phyloP scores from a whole-genome alignment of 495 filamentous ascomycete species.

The Hypoxylon cercidicola region DNA sequence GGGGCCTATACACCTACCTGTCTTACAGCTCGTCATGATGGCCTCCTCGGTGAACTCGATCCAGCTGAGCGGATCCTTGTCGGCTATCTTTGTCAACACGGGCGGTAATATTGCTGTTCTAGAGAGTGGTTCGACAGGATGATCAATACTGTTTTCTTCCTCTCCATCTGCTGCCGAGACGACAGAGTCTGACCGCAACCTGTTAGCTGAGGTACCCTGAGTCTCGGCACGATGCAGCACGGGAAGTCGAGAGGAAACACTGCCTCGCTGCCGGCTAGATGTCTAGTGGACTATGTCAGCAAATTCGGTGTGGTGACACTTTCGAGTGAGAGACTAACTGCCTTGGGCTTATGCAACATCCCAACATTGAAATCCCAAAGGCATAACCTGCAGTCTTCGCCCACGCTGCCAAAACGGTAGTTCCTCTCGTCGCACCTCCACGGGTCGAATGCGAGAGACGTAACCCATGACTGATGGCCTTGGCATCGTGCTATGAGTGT shows the following conservation, averaged over 20 bases:
- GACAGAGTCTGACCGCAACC: conserved; percentile 74
- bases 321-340: conserved; percentile 49
- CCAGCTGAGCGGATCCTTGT: conserved; percentile 88
- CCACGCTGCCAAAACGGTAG: conserved; percentile 95
- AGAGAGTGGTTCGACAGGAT: conserved; percentile 82
- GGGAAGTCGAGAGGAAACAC: conserved; percentile 65
- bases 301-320: conserved; percentile 4
- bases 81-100: conserved; percentile 88
- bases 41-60: conserved; percentile 89
- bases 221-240: conserved; percentile 59
- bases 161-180: conserved; percentile 62
- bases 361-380: conserved; percentile 98
- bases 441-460: conserved; percentile 90
- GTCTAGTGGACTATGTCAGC: conserved; percentile 43
- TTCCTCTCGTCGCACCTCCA: conserved; percentile 96
- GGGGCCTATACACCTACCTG: conserved; percentile 65
- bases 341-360: conserved; percentile 87
- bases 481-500: conserved; percentile 91
- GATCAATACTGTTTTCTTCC: conserved; percentile 64
- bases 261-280: conserved; percentile 68
- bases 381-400: conserved; percentile 88
- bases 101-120: conserved; percentile 90
- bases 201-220: conserved; percentile 60
- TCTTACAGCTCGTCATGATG: conserved; percentile 89
- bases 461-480: conserved; percentile 94